Percentiles rank a stretch among this genome's conserved stretches.
Evolutionary conservation across 768 basidiomycete genomes (phyloP).

Genomic region (Cyclocybe cylindracea): DNA sequence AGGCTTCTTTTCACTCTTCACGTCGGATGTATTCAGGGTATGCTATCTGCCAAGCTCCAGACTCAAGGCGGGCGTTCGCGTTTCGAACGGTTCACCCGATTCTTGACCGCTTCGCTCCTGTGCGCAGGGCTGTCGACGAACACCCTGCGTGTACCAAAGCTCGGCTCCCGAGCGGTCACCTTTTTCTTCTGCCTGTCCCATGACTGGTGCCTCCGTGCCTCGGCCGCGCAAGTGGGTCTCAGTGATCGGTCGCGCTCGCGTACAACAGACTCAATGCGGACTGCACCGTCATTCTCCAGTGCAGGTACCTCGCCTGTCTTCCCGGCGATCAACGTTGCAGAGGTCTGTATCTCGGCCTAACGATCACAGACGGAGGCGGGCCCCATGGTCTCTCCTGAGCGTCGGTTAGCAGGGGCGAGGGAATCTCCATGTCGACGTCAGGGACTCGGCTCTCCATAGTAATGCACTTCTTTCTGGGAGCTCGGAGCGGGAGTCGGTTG

Average conservation of each 20-base stretch:
- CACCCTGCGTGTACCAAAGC: slow-evolving; percentile 2
- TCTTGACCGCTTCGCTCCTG: neutral
- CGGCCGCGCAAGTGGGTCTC: slow-evolving; percentile 4
- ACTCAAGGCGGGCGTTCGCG: slow-evolving; percentile 1
- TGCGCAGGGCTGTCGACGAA: slow-evolving; percentile 3
- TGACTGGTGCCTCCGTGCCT: slow-evolving; percentile 3
- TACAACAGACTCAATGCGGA: slow-evolving; percentile 4
- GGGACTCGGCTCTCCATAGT: neutral
- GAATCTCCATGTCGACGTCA: neutral
- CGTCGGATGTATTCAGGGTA: neutral
- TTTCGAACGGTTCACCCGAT: neutral
- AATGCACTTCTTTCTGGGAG: slow-evolving; percentile 5
- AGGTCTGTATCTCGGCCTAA: slow-evolving; percentile 9
- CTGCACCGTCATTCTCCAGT: slow-evolving; percentile 1
- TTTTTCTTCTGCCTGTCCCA: slow-evolving; percentile 13
- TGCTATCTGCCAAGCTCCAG: slow-evolving; percentile 2
- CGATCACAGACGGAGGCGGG: slow-evolving; percentile 1
- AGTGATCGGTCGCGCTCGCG: slow-evolving; percentile 6
- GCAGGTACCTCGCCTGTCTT: neutral
- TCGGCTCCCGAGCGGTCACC: slow-evolving; percentile 6
- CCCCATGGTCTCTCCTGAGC: neutral
- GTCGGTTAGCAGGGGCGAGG: neutral
- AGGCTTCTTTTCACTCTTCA: slow-evolving; percentile 2
- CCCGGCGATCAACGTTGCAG: slow-evolving; percentile 1
- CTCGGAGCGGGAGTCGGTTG: slow-evolving; percentile 54